These are phyloP conservation scores for Citrullus mucosospermus DNA, from an alignment of 306 rosid species.

Conservation along the genomic window DNA sequence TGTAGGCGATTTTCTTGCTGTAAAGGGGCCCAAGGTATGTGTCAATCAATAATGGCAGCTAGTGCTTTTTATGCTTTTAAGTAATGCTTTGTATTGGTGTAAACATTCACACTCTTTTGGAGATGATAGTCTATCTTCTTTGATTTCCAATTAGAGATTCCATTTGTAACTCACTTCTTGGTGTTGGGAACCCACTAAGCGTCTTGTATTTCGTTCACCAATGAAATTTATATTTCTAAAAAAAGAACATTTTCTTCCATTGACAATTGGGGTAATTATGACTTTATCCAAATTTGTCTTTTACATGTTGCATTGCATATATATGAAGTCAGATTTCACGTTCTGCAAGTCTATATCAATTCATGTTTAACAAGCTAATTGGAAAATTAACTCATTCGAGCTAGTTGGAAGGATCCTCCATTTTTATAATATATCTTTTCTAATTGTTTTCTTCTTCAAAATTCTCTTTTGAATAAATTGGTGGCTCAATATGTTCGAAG, in stretches of 20 bases:
- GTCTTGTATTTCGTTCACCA: too few species aligned
- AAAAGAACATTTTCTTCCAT: background rate
- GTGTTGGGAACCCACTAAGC: too few species aligned
- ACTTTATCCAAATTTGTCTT: background rate
- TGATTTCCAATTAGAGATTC: too few species aligned
- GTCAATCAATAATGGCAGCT: background rate
- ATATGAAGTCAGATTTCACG: background rate
- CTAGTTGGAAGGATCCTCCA: background rate
- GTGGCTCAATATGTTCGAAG: background rate
- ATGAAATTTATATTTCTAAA: too few species aligned
- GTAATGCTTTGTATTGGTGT: too few species aligned
- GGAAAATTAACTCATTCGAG: background rate
- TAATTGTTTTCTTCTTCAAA: background rate
- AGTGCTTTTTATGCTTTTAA: background rate
- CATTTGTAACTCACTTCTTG: too few species aligned
- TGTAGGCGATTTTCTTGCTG: slow-evolving; percentile 73
- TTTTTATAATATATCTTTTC: background rate
- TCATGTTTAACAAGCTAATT: background rate
- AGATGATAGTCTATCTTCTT: too few species aligned
- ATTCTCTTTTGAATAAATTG: background rate
- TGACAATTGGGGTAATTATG: background rate
- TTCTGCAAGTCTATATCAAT: background rate
- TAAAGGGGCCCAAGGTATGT: slow-evolving; percentile 88
- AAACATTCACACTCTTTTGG: too few species aligned
- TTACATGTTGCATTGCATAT: background rate